Evolutionary conservation across 169 alveolate genomes (phyloP), one percentile per base, ranked within the genome.

Genomic region (Plasmodium gonderi): DNA sequence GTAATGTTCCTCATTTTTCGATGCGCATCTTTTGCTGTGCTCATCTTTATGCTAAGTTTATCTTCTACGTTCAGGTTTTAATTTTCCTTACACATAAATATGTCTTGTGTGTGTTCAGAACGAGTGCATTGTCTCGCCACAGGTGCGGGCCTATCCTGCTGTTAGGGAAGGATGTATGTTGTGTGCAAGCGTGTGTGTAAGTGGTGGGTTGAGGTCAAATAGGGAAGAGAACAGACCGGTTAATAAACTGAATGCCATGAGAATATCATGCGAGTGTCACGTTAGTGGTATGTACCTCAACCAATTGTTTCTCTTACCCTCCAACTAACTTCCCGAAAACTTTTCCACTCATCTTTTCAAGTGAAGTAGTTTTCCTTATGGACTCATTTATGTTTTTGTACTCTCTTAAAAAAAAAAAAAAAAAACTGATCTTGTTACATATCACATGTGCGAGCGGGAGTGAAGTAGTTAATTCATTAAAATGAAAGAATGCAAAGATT

Each of bases 311-410:
- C 14, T 36, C 38, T 9, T 64, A 85, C 92, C 87, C 89, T 67
- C 78, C 92, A 36, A 72, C 29, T 77, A 85, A 20, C 45, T 76
- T 85, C 14, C 92, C 79, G 42, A 85, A 74, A 42, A 76, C 42
- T n/a, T 49, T 85, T 26, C 79, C 79, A 77, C 67, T 85, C 92
- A 85, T 82, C 76, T 67, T 20, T 26, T 60, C 7, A 54, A 26
- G 40, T 68, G 44, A 75, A 33, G 82, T 7, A 44, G 26, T 42
- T 26, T 75, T 75, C 9, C 38, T 38, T 23, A n/a, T 7, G 60
- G 36, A 33, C 47, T 74, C 47, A 74, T 74, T 45, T 29, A 23
- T 26, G 17, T 44, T 74, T n/a, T n/a, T n/a, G n/a, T n/a, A n/a
- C n/a, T n/a, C n/a, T n/a, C n/a, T n/a, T n/a, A n/a, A n/a, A n/a